Evolutionary conservation across 345 rosid species (phyloP).

Genomic region (Eucalyptus shirleyi): DNA sequence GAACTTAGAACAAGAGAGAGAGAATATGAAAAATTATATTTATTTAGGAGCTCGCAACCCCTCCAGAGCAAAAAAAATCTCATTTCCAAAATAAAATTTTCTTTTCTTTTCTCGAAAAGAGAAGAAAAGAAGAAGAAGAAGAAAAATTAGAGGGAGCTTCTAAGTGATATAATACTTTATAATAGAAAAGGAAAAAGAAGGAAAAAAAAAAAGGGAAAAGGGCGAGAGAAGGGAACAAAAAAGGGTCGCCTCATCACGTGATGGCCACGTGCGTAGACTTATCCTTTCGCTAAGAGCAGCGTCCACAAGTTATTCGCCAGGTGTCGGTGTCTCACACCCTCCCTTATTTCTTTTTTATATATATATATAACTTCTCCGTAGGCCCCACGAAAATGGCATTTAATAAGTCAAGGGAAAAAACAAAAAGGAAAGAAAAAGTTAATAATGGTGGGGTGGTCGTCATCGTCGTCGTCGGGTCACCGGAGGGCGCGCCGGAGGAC

Average conservation of each 20-base stretch:
- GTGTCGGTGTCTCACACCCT: constrained; percentile 5
- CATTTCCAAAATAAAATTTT: background rate
- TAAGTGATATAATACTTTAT: background rate
- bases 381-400: background rate
- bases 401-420: no score
- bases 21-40: background rate
- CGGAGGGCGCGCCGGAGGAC: constrained; percentile 31
- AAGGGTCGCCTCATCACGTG: background rate
- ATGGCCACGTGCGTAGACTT: background rate
- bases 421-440: background rate
- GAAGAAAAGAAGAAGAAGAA: background rate
- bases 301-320: constrained; percentile 15
- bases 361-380: background rate
- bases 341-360: background rate
- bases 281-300: background rate
- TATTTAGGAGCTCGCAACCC: background rate
- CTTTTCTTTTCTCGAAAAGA: background rate
- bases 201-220: background rate
- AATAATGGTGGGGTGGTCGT: no score
- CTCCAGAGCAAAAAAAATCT: background rate
- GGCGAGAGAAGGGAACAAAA: background rate
- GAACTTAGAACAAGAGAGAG: background rate
- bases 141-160: background rate
- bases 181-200: background rate
- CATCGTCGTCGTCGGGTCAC: background rate